These are phyloP conservation scores for Ramaria sp. DNA, from an alignment of 768 basidiomycete species.

Conservation along the genomic window DNA sequence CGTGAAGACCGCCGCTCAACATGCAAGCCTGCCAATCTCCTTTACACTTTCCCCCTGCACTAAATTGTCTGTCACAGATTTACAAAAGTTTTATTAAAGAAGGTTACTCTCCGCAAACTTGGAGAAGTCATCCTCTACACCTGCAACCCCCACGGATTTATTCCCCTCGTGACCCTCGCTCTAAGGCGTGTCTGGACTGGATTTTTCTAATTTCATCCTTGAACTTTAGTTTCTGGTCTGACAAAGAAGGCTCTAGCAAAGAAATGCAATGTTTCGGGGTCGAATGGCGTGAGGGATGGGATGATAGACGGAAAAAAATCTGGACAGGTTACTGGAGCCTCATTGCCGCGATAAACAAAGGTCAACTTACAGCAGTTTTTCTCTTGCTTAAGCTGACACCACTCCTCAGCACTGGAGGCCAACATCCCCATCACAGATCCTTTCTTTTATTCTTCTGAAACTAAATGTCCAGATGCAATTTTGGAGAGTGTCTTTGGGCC, in stretches of 20 bases:
- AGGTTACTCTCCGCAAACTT: conserved; percentile 69
- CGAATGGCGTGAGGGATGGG: conserved; percentile 66
- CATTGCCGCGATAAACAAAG: conserved; percentile 74
- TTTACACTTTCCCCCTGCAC: conserved; percentile 5
- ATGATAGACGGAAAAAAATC: conserved; percentile 32
- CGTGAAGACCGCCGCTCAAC: conserved; percentile 54
- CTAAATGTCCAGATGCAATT: conserved; percentile 56
- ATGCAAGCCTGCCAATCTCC: conserved; percentile 32
- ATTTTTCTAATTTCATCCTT: conserved; percentile 79
- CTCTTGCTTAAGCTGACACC: background rate
- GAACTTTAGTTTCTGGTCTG: conserved; percentile 89
- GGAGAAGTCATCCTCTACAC: conserved; percentile 71
- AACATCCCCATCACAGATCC: conserved; percentile 73
- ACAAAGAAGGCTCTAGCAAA: conserved; percentile 36
- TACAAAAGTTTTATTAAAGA: conserved; percentile 43
- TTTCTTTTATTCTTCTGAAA: conserved; percentile 61
- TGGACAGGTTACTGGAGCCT: conserved; percentile 86
- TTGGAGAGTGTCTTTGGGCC: conserved; percentile 62
- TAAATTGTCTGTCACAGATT: conserved; percentile 33
- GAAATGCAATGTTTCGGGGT: conserved; percentile 55
- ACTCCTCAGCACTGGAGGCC: conserved; percentile 54
- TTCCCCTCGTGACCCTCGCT: conserved; percentile 38
- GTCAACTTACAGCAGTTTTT: conserved; percentile 24
- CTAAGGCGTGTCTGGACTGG: conserved; percentile 61
- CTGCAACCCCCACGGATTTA: conserved; percentile 60